phyloP scores from a whole-genome alignment of 805 yeast genomes.

The Candida koratica region DNA sequence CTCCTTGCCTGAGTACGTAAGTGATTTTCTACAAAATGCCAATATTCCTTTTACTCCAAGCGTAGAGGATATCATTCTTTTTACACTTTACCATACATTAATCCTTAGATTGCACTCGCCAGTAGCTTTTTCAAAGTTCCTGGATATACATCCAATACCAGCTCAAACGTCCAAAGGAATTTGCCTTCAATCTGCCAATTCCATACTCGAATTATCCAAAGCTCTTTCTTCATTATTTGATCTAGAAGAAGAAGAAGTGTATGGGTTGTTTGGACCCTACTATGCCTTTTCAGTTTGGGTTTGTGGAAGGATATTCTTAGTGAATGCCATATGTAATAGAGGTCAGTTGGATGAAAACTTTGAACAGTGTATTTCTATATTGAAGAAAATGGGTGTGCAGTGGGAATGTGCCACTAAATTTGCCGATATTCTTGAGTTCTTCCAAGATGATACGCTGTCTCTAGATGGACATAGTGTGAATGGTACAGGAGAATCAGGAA shows the following conservation, averaged over 20 bases:
- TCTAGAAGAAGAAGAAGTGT: constrained; percentile 8
- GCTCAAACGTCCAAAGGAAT: constrained; percentile 14
- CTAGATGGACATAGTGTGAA: constrained; percentile 9
- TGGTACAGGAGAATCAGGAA: constrained; percentile 8
- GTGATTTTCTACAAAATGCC: constrained; percentile 11
- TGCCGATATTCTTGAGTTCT: constrained; percentile 17
- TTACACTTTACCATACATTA: constrained; percentile 16
- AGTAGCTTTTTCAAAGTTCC: constrained; percentile 16
- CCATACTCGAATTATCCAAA: constrained; percentile 11
- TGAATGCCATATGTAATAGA: constrained; percentile 11
- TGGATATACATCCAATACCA: constrained; percentile 14
- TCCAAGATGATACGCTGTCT: constrained; percentile 15
- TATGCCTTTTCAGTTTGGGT: constrained; percentile 20
- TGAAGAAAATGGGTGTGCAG: constrained; percentile 13
- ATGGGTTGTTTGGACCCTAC: constrained; percentile 16
- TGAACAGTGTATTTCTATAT: constrained; percentile 10
- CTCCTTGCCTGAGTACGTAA: constrained; percentile 10
- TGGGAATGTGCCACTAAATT: constrained; percentile 18
- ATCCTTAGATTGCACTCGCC: constrained; percentile 17
- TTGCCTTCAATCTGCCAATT: constrained; percentile 14
- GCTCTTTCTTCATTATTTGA: constrained; percentile 9
- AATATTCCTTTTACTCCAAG: constrained; percentile 1
- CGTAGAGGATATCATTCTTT: constrained; percentile 13
- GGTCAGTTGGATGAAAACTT: constrained; percentile 14
- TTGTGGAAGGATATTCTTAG: constrained; percentile 16